Conservation (phyloP, 1,284 basidiomycete species). For the Sanghuangporus weigelae region DNA sequence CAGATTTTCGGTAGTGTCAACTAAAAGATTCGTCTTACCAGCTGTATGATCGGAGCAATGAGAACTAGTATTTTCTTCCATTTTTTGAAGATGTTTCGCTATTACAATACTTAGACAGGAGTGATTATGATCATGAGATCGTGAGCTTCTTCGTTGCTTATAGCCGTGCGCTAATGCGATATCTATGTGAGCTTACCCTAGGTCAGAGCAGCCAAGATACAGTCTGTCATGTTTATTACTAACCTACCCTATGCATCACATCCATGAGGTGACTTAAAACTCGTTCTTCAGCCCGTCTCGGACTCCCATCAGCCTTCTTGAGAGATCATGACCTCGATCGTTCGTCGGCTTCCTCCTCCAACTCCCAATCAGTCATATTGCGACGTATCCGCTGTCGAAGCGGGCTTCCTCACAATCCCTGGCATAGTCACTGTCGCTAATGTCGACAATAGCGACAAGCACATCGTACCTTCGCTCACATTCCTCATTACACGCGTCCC, state of each 20-base stretch:
- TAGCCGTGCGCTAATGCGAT: too few relatives aligned
- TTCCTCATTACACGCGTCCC: slow-evolving; percentile 20
- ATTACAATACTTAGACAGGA: background rate
- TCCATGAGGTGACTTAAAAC: background rate
- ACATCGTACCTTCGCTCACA: slow-evolving; percentile 18
- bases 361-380: slow-evolving; percentile 16
- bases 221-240: too few relatives aligned
- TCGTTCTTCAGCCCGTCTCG: background rate
- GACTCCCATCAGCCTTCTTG: too few relatives aligned
- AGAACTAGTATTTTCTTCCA: background rate
- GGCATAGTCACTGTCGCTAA: slow-evolving; percentile 8
- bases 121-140: background rate
- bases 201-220: too few relatives aligned
- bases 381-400: slow-evolving; percentile 21
- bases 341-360: slow-evolving; percentile 13
- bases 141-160: too few relatives aligned
- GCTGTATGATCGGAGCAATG: background rate
- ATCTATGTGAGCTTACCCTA: too few relatives aligned
- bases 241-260: too few relatives aligned
- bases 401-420: slow-evolving; percentile 14
- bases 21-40: slow-evolving; percentile 31
- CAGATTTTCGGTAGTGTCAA: slow-evolving; percentile 91
- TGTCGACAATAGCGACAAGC: slow-evolving; percentile 2
- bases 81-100: background rate
- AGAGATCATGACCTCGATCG: background rate